These are phyloP conservation scores for Nothomitra cinnamomea DNA, from an alignment of 2,329 filamentous ascomycete species.

Conservation along the genomic window DNA sequence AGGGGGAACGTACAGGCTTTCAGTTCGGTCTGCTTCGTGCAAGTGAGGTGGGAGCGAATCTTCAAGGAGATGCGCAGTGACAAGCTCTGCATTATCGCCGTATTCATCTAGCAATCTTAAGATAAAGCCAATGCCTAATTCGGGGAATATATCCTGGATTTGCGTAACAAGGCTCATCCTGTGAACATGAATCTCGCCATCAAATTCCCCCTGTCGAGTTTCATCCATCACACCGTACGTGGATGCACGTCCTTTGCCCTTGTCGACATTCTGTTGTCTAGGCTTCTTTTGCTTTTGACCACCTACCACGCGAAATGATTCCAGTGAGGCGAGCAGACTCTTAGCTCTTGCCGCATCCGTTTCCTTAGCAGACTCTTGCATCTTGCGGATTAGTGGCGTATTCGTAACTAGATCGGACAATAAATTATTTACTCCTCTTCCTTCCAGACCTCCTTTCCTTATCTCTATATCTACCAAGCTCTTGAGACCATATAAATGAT, in stretches of 20 bases:
- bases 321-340: constrained; percentile 43
- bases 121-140: constrained; percentile 70
- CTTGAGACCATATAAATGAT: constrained; percentile 71
- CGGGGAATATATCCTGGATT: constrained; percentile 85
- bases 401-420: constrained; percentile 65
- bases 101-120: constrained; percentile 67
- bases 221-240: constrained; percentile 7
- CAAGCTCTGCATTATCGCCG: constrained; percentile 55
- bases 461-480: constrained; percentile 46
- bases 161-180: constrained; percentile 72
- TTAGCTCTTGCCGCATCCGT: constrained; percentile 37
- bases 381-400: constrained; percentile 54
- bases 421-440: constrained; percentile 39
- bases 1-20: constrained; percentile 35
- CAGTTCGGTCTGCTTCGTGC: constrained; percentile 41
- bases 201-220: constrained; percentile 24
- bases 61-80: constrained; percentile 68
- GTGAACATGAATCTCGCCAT: constrained; percentile 51
- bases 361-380: constrained; percentile 36
- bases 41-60: constrained; percentile 56
- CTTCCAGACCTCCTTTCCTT: constrained; percentile 22
- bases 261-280: constrained; percentile 40
- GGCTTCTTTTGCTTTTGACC: constrained; percentile 34
- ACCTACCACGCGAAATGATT: constrained; percentile 36
- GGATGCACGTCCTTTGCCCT: constrained; percentile 35